A percentile compares a stretch with the other conserved stretches of the same genome.
phyloP scores from a whole-genome alignment of 768 basidiomycete species.

The Coprinopsis sp. region DNA sequence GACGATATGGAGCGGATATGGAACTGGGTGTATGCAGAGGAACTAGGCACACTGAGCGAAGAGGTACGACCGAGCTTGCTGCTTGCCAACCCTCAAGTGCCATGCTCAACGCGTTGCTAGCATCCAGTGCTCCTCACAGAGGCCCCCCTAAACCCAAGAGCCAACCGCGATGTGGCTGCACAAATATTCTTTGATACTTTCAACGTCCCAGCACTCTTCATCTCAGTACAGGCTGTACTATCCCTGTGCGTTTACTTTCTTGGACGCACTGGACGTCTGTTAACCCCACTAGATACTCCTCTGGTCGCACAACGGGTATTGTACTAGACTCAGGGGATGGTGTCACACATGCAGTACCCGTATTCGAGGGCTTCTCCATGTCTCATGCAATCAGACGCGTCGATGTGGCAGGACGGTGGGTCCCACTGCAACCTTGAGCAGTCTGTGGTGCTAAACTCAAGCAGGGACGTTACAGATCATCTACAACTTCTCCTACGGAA shows the following conservation, averaged over 20 bases:
- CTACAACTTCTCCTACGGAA: constrained; percentile 92
- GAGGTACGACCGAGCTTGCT: constrained; percentile 58
- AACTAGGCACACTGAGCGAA: constrained; percentile 91
- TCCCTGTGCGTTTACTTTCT: constrained; percentile 62
- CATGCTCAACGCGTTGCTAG: constrained; percentile 38
- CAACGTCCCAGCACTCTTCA: constrained; percentile 97
- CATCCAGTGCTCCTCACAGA: constrained; percentile 97
- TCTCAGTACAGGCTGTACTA: constrained; percentile 94
- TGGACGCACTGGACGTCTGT: constrained; percentile 10
- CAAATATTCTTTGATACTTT: constrained; percentile 99
- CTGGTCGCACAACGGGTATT: constrained; percentile 97
- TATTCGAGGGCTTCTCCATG: constrained; percentile 99
- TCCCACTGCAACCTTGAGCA: constrained; percentile 2
- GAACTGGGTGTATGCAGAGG: constrained; percentile 96
- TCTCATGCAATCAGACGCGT: constrained; percentile 95
- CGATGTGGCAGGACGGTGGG: constrained; percentile 91
- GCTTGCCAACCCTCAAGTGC: constrained; percentile 12
- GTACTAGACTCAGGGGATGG: constrained; percentile 98
- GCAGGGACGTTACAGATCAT: constrained; percentile 94
- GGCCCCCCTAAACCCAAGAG: constrained; percentile 94
- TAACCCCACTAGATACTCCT: constrained; percentile 73
- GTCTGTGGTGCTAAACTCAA: constrained; percentile 3
- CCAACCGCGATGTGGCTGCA: constrained; percentile 93
- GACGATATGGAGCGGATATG: constrained; percentile 99
- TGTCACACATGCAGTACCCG: constrained; percentile 97